These are phyloP conservation scores for Secale cereale DNA, from an alignment of 176 grass and related monocot genomes.

Conservation along the genomic window DNA sequence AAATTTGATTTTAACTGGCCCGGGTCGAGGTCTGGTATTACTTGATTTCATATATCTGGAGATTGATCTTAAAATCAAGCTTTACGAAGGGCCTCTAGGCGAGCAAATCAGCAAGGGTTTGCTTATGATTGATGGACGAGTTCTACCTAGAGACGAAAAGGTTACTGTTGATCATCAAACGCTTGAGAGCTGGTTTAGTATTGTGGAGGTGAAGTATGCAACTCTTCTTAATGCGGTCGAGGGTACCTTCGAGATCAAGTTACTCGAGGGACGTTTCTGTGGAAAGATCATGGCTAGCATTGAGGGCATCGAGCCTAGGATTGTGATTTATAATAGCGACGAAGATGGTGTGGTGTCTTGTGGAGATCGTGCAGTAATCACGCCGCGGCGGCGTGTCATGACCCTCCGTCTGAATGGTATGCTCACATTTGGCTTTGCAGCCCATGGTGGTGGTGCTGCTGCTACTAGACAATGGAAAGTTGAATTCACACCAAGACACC, in stretches of 20 bases:
- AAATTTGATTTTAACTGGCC: not conserved
- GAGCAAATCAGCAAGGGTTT: not conserved
- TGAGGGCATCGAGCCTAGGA: not conserved
- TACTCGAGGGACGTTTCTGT: not conserved
- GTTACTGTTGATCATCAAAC: not conserved
- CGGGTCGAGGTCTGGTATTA: not conserved
- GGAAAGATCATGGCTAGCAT: not conserved
- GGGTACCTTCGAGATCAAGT: not conserved
- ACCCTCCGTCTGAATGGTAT: not conserved
- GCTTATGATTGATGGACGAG: not conserved
- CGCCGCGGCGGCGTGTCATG: not conserved
- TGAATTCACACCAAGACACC: not conserved
- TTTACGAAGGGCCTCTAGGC: not conserved
- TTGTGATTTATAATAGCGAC: not conserved
- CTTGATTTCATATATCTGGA: constrained; percentile 4
- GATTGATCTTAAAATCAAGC: not conserved
- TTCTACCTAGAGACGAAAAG: not conserved
- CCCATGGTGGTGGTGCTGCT: not conserved
- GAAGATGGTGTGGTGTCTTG: not conserved
- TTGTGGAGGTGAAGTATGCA: not conserved
- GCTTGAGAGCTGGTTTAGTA: not conserved
- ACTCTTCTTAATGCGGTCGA: not conserved
- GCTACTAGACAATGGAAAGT: not conserved
- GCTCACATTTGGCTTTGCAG: not conserved
- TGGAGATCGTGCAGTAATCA: not conserved